Conservation (phyloP, 2,329 filamentous ascomycete genomes). For the Pyrenophora seminiperda region DNA sequence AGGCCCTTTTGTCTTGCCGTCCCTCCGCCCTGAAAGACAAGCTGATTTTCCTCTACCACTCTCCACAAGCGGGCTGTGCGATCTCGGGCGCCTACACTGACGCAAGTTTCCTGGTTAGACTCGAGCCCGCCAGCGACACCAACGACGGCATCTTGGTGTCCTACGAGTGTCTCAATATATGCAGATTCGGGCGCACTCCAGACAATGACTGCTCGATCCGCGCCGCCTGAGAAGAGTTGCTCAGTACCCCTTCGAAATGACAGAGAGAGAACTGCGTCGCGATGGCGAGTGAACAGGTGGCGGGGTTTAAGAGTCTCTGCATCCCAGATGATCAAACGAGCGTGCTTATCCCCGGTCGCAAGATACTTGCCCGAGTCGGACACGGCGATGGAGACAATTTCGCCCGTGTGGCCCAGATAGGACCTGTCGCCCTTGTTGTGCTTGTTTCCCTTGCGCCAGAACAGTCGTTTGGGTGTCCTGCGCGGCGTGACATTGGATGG, state of each 20-base stretch:
- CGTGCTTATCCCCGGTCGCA: conserved; percentile 85
- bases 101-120: conserved; percentile 82
- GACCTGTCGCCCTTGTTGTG: conserved; percentile 65
- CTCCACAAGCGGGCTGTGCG: conserved; percentile 94
- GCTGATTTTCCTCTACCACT: conserved; percentile 90
- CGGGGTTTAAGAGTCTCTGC: conserved; percentile 77
- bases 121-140: conserved; percentile 66
- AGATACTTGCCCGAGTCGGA: conserved; percentile 90
- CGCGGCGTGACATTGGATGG: conserved; percentile 57
- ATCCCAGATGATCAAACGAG: conserved; percentile 85
- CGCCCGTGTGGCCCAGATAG: conserved; percentile 73
- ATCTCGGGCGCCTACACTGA: conserved; percentile 89
- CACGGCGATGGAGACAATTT: conserved; percentile 82
- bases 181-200: conserved; percentile 92
- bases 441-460: conserved; percentile 65
- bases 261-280: conserved; percentile 82
- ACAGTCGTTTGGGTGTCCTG: conserved; percentile 66
- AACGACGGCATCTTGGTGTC: conserved; percentile 89
- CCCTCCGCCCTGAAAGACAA: conserved; percentile 89
- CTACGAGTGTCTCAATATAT: conserved; percentile 94
- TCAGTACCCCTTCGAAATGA: conserved; percentile 86
- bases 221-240: conserved; percentile 88
- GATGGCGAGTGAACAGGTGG: conserved; percentile 87
- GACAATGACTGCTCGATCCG: conserved; percentile 91
- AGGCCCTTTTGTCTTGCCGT: conserved; percentile 47